Conservation (phyloP, 495 filamentous ascomycete genomes). For the Xylaria intraflava region DNA sequence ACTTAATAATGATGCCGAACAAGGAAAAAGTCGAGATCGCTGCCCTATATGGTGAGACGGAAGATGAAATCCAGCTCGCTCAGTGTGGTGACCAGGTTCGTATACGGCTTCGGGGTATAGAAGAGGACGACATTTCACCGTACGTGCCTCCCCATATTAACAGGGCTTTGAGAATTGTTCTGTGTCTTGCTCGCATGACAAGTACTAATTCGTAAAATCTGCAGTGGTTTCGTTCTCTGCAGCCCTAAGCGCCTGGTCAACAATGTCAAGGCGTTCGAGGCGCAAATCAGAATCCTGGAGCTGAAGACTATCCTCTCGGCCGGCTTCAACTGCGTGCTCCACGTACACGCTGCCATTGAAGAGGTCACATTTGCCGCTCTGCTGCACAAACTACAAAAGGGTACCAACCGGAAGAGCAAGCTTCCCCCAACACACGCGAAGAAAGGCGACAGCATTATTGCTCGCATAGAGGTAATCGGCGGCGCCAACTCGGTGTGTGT, state of each 20-base stretch:
- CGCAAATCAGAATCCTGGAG: conserved; percentile 93
- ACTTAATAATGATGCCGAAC: conserved; percentile 90
- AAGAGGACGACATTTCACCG: conserved; percentile 94
- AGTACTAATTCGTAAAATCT: background rate
- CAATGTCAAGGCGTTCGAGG: conserved; percentile 84
- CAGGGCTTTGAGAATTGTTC: background rate
- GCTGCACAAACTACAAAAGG: conserved; percentile 93
- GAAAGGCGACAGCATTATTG: conserved; percentile 90
- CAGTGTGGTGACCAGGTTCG: conserved; percentile 94
- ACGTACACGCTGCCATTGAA: conserved; percentile 91
- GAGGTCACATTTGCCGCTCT: conserved; percentile 84
- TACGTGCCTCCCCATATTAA: background rate
- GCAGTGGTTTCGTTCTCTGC: conserved; percentile 87
- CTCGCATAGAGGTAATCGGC: conserved; percentile 76
- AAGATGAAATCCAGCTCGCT: conserved; percentile 76
- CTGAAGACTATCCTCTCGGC: conserved; percentile 82
- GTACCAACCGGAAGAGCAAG: conserved; percentile 91
- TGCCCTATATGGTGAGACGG: conserved; percentile 88
- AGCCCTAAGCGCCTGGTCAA: conserved; percentile 86
- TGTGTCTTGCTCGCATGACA: background rate
- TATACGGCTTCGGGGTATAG: conserved; percentile 81
- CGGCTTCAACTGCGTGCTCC: conserved; percentile 82
- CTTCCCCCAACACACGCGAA: conserved; percentile 84
- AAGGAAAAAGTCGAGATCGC: conserved; percentile 69
- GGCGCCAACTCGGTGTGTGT: conserved; percentile 84